Percentiles rank a stretch among this genome's conserved stretches.
Evolutionary conservation across 2,329 filamentous ascomycete species (phyloP).

Genomic region (Alternaria incomplexa): DNA sequence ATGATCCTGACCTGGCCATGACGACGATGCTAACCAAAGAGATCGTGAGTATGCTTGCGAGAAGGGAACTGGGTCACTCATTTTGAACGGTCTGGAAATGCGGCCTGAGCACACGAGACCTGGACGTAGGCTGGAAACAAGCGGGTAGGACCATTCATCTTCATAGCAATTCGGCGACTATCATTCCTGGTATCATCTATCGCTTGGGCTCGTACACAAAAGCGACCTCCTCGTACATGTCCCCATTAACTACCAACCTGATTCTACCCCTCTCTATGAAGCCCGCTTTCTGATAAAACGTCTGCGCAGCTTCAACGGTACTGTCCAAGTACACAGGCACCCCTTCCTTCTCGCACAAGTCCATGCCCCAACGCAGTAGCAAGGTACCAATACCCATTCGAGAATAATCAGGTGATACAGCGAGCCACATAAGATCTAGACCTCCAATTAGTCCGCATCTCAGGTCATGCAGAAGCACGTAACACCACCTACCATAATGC

Average conservation of each 20-base stretch:
- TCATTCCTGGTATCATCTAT: background rate
- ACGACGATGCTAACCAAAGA: conserved; percentile 13
- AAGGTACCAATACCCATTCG: conserved; percentile 4
- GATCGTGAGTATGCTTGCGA: conserved; percentile 7
- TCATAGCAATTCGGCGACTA: background rate
- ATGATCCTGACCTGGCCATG: conserved; percentile 24
- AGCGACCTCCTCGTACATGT: conserved; percentile 9
- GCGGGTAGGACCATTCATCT: background rate
- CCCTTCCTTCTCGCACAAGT: background rate
- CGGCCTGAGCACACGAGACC: background rate
- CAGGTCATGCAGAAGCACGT: too few relatives aligned
- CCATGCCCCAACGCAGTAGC: conserved; percentile 10
- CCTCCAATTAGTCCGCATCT: background rate
- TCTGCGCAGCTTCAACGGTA: conserved; percentile 1
- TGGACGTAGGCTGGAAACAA: background rate
- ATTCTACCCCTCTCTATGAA: conserved; percentile 9
- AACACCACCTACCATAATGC: conserved; percentile 8
- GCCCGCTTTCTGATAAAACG: conserved; percentile 9
- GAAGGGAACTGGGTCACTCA: background rate
- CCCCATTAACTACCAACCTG: background rate
- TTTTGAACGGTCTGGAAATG: background rate
- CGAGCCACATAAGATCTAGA: conserved; percentile 12
- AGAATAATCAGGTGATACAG: conserved; percentile 3
- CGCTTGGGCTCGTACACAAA: conserved; percentile 4
- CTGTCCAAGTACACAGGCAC: conserved; percentile 10